phyloP scores from a whole-genome alignment of 2,329 filamentous ascomycete species.

The Pleurostoma richardsiae region DNA sequence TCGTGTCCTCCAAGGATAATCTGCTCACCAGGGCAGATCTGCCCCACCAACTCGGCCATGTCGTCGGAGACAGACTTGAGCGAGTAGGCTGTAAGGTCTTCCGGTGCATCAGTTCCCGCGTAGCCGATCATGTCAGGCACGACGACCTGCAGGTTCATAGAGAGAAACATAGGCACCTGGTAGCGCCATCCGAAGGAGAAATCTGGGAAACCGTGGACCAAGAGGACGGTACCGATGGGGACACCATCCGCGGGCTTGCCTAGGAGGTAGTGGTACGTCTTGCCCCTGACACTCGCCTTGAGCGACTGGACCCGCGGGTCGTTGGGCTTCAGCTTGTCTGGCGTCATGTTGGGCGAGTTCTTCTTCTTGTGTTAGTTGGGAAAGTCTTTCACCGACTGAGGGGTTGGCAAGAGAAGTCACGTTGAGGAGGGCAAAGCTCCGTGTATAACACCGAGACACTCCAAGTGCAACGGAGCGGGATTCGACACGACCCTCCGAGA shows the following conservation, averaged over 20 bases:
- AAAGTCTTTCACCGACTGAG: not conserved
- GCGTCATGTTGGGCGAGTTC: slow-evolving; percentile 26
- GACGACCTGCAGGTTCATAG: slow-evolving; percentile 72
- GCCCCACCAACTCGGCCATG: slow-evolving; percentile 64
- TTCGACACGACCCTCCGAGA: too few relatives aligned
- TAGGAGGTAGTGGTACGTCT: slow-evolving; percentile 64
- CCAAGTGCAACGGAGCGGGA: too few relatives aligned
- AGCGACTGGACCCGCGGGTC: slow-evolving; percentile 64
- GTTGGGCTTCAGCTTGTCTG: slow-evolving; percentile 59
- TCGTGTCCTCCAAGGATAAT: slow-evolving; percentile 89
- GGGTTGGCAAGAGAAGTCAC: not conserved
- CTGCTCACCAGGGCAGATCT: slow-evolving; percentile 38
- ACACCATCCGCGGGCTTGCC: slow-evolving; percentile 38
- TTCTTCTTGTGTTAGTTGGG: not conserved
- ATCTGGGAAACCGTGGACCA: slow-evolving; percentile 78
- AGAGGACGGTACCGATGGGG: slow-evolving; percentile 21
- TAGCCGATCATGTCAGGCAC: slow-evolving; percentile 86
- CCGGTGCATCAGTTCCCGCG: slow-evolving; percentile 67
- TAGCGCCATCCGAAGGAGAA: slow-evolving; percentile 81
- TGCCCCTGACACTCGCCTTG: slow-evolving; percentile 59
- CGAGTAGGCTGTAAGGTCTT: slow-evolving; percentile 58
- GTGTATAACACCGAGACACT: not conserved
- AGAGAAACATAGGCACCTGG: slow-evolving; percentile 73
- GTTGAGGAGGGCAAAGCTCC: not conserved
- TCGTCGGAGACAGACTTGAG: slow-evolving; percentile 70